A percentile compares a stretch with the other conserved stretches of the same genome.
phyloP scores from a whole-genome alignment of 2,329 filamentous ascomycete genomes.

The Trichoderma aggressivum region DNA sequence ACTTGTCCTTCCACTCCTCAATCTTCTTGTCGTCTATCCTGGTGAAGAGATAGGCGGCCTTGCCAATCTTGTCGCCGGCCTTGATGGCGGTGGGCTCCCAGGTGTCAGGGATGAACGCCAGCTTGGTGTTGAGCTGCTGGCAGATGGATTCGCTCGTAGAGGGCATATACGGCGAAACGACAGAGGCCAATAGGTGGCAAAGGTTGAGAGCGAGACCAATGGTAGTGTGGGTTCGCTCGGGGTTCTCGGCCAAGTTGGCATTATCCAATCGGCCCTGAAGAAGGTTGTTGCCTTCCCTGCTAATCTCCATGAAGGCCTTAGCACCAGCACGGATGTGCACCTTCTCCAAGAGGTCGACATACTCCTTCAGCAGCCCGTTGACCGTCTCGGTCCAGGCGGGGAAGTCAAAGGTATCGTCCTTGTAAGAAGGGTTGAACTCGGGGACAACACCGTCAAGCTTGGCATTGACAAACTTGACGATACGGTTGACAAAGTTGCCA shows the following conservation, averaged over 20 bases:
- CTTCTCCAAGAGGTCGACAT: constrained; percentile 64
- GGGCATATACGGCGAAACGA: constrained; percentile 83
- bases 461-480: constrained; percentile 72
- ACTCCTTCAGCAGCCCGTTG: constrained; percentile 63
- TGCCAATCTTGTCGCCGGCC: constrained; percentile 76
- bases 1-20: constrained; percentile 77
- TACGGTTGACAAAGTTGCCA: constrained; percentile 70
- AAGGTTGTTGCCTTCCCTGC: constrained; percentile 51
- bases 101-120: constrained; percentile 51
- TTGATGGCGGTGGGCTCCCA: constrained; percentile 62
- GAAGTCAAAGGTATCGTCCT: constrained; percentile 51
- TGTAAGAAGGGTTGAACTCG: constrained; percentile 53
- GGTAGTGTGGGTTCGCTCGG: constrained; percentile 53
- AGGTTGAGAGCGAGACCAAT: constrained; percentile 81
- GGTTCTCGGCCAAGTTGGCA: constrained; percentile 51
- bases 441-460: constrained; percentile 71
- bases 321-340: constrained; percentile 69
- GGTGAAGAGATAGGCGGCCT: constrained; percentile 75
- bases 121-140: constrained; percentile 62
- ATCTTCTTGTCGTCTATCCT: constrained; percentile 78
- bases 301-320: constrained; percentile 63
- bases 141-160: constrained; percentile 72
- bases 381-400: constrained; percentile 23
- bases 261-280: constrained; percentile 55
- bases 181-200: constrained; percentile 73